phyloP scores from a whole-genome alignment of 2,329 filamentous ascomycete species.

The Amauroascus verrucosus region DNA sequence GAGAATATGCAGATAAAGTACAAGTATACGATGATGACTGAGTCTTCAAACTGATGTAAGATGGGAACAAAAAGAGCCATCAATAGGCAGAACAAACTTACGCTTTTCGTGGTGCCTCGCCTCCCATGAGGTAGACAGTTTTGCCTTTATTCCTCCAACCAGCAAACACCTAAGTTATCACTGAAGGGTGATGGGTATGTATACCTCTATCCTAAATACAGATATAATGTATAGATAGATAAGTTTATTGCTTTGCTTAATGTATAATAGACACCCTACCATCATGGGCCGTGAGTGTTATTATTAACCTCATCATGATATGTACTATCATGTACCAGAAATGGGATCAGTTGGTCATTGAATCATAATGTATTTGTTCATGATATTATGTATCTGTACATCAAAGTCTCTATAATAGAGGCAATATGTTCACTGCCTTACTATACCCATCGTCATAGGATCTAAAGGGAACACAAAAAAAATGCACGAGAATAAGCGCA shows the following conservation, averaged over 20 bases:
- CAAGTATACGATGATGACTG: constrained; percentile 67
- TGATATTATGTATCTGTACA: constrained; percentile 9
- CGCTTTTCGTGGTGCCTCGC: too few relatives aligned
- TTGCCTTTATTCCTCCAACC: too few relatives aligned
- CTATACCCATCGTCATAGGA: neutral
- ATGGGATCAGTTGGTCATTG: neutral
- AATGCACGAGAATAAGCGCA: neutral
- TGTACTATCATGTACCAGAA: neutral
- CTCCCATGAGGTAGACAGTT: too few relatives aligned
- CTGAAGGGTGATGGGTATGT: neutral
- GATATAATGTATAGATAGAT: neutral
- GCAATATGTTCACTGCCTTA: constrained; percentile 3
- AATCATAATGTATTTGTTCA: constrained; percentile 7
- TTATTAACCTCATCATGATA: too few relatives aligned
- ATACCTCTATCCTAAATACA: neutral
- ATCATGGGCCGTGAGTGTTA: too few relatives aligned
- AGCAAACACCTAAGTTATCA: neutral
- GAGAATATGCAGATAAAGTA: constrained; percentile 70
- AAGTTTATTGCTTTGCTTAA: neutral
- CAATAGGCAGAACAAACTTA: too few relatives aligned
- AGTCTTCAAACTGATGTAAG: neutral
- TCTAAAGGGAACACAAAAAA: neutral
- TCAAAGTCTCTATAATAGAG: neutral
- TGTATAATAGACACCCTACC: neutral
- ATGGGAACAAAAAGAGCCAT: neutral